Base-by-base conservation (phyloP, 2,329 filamentous ascomycete genomes). In the Alternaria infectoria region DNA sequence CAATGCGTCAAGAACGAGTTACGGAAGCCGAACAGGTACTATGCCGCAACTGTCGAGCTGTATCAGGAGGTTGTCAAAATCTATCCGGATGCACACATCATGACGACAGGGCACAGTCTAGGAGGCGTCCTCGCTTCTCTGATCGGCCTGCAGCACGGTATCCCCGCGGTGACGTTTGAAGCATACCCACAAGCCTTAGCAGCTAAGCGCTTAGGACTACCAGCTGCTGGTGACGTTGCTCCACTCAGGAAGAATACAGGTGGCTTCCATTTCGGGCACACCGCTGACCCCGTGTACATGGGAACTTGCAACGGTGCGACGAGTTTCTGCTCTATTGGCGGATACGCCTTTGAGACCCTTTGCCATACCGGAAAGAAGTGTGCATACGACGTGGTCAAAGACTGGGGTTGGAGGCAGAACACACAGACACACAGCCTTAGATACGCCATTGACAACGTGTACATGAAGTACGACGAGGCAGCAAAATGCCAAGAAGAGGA, bases 361-460 rank as follows among this genome's bases (percentile, higher is more conserved):
- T 79, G 77, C 47, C 77, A 79, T 60, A 77, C 77, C 8, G 77
- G 77, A 9, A 78, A 74, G 59, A 70, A 73, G 21, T 79, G 77
- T 49, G 69, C 71, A 3, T 79, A 79, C 47, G 77, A 79, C 59
- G 76, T 78, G 9, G 77, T 79, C 44, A 77, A 77, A 61, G 77
- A 79, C 54, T 76, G 72, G 72, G 75, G 76, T 7, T 79, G 77
- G 77, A 67, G 76, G 45, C 77, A 74, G 46, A 78, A 73, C 59
- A 78, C 76, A 6, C 64, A 67, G 25, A 74, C 73, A 0, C 77
- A 79, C 56, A 70, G 75, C 30, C 59, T 79, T 15, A 64, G 73
- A 43, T 78, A 79, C 45, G 72, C 77, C 6, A 78, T 79, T 13
- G 75, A 77, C 12, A 77, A 77, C 26, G 73, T 79, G 3, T 79